Evolutionary conservation across 768 basidiomycete species (phyloP), one percentile per base, ranked within the genome.

Genomic region (Dacryopinax primogenitus): DNA sequence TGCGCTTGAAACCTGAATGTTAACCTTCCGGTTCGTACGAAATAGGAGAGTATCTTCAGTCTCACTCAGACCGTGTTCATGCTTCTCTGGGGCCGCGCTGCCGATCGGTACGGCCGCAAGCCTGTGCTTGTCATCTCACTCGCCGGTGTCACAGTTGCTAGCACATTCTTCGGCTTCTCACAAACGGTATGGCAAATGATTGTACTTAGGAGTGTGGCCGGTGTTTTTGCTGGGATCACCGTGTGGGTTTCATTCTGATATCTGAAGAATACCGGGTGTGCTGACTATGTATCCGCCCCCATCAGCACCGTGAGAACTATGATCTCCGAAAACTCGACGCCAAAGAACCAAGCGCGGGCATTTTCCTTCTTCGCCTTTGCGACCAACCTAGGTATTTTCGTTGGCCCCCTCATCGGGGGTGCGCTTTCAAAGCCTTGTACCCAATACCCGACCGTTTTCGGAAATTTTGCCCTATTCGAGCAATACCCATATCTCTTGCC

Each of bases 401-500:
- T 33, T 34, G 64, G 64, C 11, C 64, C 64, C 11, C 64, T 65
- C 15, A 51, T 65, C 63, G 64, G 66, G 61, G 68, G 68, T 33
- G 34, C 61, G 18, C 62, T 69, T n/a, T 64, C 66, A 1, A 64
- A 66, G 34, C 66, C 68, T 3, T 64, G 67, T 23, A 30, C 45
- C 15, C 36, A 65, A 26, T 69, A 62, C 39, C 64, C 64, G 6
- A n/a, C n/a, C 33, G 23, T 67, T 2, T 67, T 69, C 34, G 30
- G 36, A 18, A 18, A 41, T 16, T 18, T 69, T 21, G 21, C 36
- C 32, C 62, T 67, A 18, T 65, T 69, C 62, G 44, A 39, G 33
- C 35, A 67, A 13, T 69, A 63, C 63, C 68, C 68, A 23, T 69
- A 69, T 51, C 47, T 66, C 15, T 66, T 69, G 9, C 68, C 68